phyloP scores from a whole-genome alignment of 768 basidiomycete species.

The Macrolepiota albuminosa region DNA sequence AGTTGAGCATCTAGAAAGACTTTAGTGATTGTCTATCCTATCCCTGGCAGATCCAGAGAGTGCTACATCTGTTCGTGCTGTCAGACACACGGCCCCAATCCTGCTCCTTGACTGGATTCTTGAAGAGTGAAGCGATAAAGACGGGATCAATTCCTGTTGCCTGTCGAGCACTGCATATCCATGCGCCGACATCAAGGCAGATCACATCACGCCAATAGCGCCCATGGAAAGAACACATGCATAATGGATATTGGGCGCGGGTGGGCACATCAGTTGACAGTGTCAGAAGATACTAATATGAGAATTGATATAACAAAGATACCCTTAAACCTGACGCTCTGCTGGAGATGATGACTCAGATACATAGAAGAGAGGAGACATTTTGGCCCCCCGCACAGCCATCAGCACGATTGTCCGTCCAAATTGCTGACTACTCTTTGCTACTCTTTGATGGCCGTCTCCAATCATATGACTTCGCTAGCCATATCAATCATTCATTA shows the following conservation, averaged over 20 bases:
- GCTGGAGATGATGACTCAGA: background rate
- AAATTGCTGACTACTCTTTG: background rate
- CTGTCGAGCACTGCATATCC: background rate
- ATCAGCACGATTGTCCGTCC: background rate
- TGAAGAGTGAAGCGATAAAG: background rate
- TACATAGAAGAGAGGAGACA: background rate
- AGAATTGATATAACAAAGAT: conserved; percentile 5
- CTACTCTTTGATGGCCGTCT: background rate
- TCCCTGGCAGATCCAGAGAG: background rate
- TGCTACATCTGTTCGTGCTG: background rate
- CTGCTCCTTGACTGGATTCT: background rate
- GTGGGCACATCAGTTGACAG: background rate
- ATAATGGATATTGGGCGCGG: background rate
- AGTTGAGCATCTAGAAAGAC: background rate
- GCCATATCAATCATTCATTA: background rate
- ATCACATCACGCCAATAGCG: conserved; percentile 4
- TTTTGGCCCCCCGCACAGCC: background rate
- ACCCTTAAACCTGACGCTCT: background rate
- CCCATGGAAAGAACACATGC: background rate
- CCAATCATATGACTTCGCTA: background rate
- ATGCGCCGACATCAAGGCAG: no score
- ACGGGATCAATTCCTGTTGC: background rate
- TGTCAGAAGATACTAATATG: conserved; percentile 4
- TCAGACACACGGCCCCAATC: conserved; percentile 4
- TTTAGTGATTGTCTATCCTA: background rate